Base-by-base conservation (phyloP, 75 land plant genomes). In the Picea sitchensis region DNA sequence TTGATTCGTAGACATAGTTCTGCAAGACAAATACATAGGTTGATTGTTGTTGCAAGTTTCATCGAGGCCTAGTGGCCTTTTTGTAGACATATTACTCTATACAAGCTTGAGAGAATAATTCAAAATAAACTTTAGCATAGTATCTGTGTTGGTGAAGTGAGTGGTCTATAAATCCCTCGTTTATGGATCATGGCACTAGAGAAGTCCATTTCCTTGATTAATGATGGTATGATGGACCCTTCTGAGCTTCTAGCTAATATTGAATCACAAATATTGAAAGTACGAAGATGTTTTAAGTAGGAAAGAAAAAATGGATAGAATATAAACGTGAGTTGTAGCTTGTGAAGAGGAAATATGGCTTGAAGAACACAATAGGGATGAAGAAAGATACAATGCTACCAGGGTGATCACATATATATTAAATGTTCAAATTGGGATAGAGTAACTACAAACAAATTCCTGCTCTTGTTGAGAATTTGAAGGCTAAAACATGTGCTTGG, bases 271-370 rank as follows among this genome's bases (percentile, higher is more conserved):
- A 94, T 94, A 32, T 61, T 32, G 3, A 85, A 87, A 75, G 91
- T 84, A 80, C 80, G 91, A 94, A 77, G 89, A 88, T 75, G 87
- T 86, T 56, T 2, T 81, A 7, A 88, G 88, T 83, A 77, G 96
- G 67, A 90, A 85, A 84, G 94, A 94, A 21, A 94, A 92, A 34
- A 75, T 94, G 88, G 96, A 94, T 51, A 90, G 84, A 64, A 84
- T 92, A 44, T 90, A 86, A 56, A 89, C 84, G 80, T 94, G 94
- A 94, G 81, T 90, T 72, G 85, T 82, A 65, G 94, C 94, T 54
- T 88, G 90, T 85, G 96, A 90, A 65, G 96, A 92, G 61, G 96
- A 94, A 80, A 87, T 68, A 36, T 94, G 96, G 96, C 92, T 94
- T 30, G 96, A 94, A 54, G 94, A 92, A 12, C 92, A 94, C 76